Conservation (phyloP, 192 early-diverging fungal genomes). For the Funneliformis mosseae region DNA sequence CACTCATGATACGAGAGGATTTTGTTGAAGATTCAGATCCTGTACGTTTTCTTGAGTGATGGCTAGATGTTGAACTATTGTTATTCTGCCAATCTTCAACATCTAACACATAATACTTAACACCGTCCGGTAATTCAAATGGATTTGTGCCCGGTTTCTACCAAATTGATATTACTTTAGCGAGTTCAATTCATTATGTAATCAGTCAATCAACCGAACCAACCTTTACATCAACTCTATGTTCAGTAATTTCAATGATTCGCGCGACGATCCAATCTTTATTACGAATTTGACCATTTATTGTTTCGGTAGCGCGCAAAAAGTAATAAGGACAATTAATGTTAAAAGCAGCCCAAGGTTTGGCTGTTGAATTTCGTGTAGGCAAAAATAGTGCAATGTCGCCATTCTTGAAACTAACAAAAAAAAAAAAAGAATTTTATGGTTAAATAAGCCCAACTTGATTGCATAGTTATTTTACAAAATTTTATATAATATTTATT, state of each 20-base stretch:
- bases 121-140: slow-evolving; percentile 52
- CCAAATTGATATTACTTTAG: not conserved
- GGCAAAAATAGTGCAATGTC: slow-evolving; percentile 60
- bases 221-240: slow-evolving; percentile 46
- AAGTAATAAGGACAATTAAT: slow-evolving; percentile 60
- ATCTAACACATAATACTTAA: slow-evolving; percentile 55
- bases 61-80: not conserved
- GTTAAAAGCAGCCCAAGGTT: slow-evolving; percentile 64
- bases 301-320: slow-evolving; percentile 45
- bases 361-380: slow-evolving; percentile 53
- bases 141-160: slow-evolving; percentile 43
- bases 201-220: slow-evolving; percentile 2
- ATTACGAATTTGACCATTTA: slow-evolving; percentile 41
- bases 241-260: slow-evolving; percentile 53
- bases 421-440: not conserved
- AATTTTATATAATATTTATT: not conserved
- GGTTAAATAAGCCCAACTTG: not conserved
- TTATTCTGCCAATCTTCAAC: slow-evolving; percentile 45
- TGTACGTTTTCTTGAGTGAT: not conserved
- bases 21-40: not conserved
- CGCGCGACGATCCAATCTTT: slow-evolving; percentile 56
- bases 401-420: slow-evolving; percentile 53
- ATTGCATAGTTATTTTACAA: not conserved
- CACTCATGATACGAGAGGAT: not conserved
- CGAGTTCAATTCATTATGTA: not conserved